Percentiles rank a stretch among this genome's conserved stretches.
Evolutionary conservation across 75 land plant genomes (phyloP).

Genomic region (Pinus taeda): DNA sequence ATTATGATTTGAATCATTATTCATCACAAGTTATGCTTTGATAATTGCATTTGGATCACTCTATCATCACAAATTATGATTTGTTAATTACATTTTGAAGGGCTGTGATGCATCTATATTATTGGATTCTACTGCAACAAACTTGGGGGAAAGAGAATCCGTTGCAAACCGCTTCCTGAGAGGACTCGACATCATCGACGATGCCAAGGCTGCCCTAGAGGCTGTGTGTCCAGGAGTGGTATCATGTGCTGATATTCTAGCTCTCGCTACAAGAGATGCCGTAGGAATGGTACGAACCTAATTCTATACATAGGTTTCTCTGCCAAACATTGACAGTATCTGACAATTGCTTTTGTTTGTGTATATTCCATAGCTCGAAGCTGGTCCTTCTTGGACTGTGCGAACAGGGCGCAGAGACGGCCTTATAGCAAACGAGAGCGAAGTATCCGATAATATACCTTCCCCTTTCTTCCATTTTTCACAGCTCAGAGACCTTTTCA

Average conservation of each 20-base stretch:
- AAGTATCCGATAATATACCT: no score
- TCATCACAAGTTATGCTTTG: no score
- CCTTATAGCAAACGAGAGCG: no score
- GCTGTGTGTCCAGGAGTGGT: conserved; percentile 17
- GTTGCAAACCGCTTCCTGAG: conserved; percentile 11
- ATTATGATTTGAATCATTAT: no score
- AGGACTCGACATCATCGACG: conserved; percentile 19
- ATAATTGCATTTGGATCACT: no score
- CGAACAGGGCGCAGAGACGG: conserved; percentile 20
- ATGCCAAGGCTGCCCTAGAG: conserved; percentile 17
- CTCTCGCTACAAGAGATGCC: conserved; percentile 22
- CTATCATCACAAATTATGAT: no score
- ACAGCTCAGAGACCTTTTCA: no score
- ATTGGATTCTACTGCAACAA: conserved; percentile 16
- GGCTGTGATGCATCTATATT: conserved; percentile 23
- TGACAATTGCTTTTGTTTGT: no score
- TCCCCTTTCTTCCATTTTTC: no score
- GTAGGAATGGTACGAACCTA: neutral
- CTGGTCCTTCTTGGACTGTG: conserved; percentile 20
- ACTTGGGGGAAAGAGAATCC: conserved; percentile 17
- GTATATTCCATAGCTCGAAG: conserved; percentile 1
- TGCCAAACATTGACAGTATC: no score
- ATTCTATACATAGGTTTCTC: no score
- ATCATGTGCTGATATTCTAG: conserved; percentile 25
- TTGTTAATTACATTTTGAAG: neutral